These are phyloP conservation scores for Euphorbia pulcherrima DNA, from an alignment of 345 rosid species.

Conservation along the genomic window DNA sequence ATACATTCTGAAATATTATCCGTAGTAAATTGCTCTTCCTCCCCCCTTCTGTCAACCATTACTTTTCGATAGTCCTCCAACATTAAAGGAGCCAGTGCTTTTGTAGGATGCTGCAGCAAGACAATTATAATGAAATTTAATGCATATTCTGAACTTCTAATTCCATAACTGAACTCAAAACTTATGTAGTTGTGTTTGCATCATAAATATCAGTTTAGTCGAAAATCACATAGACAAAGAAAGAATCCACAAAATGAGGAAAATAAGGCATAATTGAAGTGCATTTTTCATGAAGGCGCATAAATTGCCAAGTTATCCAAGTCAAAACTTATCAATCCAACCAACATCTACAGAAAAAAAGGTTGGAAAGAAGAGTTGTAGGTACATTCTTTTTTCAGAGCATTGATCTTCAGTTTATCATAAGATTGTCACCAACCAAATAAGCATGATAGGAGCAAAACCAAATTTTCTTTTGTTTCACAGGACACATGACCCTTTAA, in stretches of 20 bases:
- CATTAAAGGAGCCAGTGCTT: slow-evolving; percentile 89
- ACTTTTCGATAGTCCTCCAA: slow-evolving; percentile 85
- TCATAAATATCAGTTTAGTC: not conserved
- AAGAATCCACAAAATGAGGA: not conserved
- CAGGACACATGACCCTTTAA: not conserved
- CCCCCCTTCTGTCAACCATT: slow-evolving; percentile 90
- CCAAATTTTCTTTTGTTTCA: not conserved
- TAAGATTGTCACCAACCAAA: not conserved
- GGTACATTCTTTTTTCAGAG: not conserved
- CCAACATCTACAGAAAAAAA: not conserved
- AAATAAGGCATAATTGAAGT: not conserved
- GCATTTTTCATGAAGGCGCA: not conserved
- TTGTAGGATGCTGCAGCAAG: slow-evolving; percentile 72
- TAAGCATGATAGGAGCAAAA: not conserved
- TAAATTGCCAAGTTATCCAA: not conserved
- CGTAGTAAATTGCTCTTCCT: slow-evolving; percentile 75
- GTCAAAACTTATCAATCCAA: not conserved
- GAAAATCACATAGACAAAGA: not conserved
- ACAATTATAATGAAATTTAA: slow-evolving; percentile 1
- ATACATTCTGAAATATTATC: slow-evolving; percentile 70
- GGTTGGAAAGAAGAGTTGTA: not conserved
- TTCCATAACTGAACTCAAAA: not conserved
- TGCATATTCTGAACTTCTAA: not conserved
- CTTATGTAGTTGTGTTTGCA: not conserved
- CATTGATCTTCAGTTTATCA: not conserved